A percentile compares a stretch with the other conserved stretches of the same genome.
Evolutionary conservation across 192 early-diverging fungal genomes (phyloP).

Genomic region (Umbelopsis sp.): DNA sequence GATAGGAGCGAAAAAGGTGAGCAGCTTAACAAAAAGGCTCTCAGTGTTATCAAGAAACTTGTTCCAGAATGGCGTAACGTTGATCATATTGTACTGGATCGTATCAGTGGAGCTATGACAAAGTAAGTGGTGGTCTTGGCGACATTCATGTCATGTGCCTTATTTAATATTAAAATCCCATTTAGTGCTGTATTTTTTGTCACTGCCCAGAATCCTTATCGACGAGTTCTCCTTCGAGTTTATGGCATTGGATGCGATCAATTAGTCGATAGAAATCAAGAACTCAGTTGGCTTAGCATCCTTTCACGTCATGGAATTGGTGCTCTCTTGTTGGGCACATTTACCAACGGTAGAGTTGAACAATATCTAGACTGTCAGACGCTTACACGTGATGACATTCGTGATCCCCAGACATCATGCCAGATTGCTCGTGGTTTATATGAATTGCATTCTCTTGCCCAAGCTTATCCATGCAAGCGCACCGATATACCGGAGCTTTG

Average conservation of each 20-base stretch:
- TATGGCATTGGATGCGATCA: conserved; percentile 84
- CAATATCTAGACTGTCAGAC: conserved; percentile 79
- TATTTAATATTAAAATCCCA: conserved; percentile 29
- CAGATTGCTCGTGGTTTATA: conserved; percentile 75
- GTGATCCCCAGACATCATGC: conserved; percentile 59
- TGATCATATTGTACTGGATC: conserved; percentile 34
- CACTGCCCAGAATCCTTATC: conserved; percentile 18
- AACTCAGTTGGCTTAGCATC: conserved; percentile 76
- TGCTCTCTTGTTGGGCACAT: conserved; percentile 71
- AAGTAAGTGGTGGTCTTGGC: conserved; percentile 48
- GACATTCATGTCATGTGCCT: background rate
- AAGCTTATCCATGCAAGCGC: conserved; percentile 55
- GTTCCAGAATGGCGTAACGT: conserved; percentile 25
- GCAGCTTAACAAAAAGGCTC: conserved; percentile 12
- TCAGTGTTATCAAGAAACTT: conserved; percentile 6
- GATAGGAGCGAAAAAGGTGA: conserved; percentile 22
- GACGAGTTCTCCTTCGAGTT: conserved; percentile 60
- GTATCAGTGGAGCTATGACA: conserved; percentile 74
- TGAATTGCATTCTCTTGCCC: conserved; percentile 73
- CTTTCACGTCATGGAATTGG: conserved; percentile 74
- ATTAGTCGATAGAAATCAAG: conserved; percentile 76
- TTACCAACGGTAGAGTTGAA: conserved; percentile 86
- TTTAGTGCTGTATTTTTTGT: conserved; percentile 43
- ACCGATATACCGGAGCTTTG: conserved; percentile 49
- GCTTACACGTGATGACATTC: conserved; percentile 68